Evolutionary conservation across 768 basidiomycete species (phyloP).

Genomic region (Clavulina sp.): DNA sequence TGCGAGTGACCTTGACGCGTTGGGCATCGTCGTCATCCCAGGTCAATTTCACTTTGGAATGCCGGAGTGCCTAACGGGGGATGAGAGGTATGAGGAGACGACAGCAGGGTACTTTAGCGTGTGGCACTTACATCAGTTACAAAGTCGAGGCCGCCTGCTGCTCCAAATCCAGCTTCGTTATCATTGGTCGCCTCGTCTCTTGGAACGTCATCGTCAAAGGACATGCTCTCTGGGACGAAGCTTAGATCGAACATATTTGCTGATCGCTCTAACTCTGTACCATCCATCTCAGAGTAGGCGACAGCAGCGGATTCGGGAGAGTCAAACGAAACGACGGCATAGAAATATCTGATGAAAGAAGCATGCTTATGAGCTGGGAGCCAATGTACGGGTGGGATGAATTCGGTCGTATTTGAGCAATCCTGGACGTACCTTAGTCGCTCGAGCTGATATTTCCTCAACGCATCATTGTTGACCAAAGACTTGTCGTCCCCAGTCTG

Average conservation of each 20-base stretch:
- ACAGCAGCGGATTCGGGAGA: constrained; percentile 56
- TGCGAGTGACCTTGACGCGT: constrained; percentile 61
- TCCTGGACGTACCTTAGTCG: constrained; percentile 44
- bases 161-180: constrained; percentile 15
- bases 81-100: background rate
- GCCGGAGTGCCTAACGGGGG: constrained; percentile 61
- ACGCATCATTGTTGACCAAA: constrained; percentile 62
- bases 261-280: constrained; percentile 89
- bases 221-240: constrained; percentile 81
- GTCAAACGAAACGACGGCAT: constrained; percentile 85
- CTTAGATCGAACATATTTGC: constrained; percentile 93
- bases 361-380: background rate
- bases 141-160: constrained; percentile 70
- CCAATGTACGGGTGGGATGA: background rate
- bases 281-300: constrained; percentile 73
- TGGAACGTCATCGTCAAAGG: constrained; percentile 63
- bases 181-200: constrained; percentile 71
- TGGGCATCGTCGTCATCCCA: constrained; percentile 98
- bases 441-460: constrained; percentile 85
- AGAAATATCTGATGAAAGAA: constrained; percentile 58
- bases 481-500: constrained; percentile 38
- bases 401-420: background rate
- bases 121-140: constrained; percentile 62
- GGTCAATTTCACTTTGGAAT: constrained; percentile 93
- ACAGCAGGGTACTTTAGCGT: background rate